Base-by-base conservation (phyloP, 345 rosid species). In the Syzygium oleosum region DNA sequence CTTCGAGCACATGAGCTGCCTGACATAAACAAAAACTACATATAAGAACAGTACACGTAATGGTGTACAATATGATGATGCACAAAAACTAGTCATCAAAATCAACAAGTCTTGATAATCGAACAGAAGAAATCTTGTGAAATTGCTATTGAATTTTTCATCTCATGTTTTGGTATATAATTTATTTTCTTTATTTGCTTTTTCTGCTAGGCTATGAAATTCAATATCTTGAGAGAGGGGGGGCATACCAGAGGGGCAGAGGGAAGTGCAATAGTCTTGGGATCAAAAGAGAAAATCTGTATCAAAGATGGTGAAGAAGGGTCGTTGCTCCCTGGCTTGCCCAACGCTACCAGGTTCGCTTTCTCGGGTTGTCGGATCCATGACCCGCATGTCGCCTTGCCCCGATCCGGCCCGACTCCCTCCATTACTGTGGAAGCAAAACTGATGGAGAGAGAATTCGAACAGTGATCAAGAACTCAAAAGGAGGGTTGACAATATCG, bases 281-380 rank as follows among this genome's bases (percentile, higher is more conserved):
- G 94, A 78, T 97, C 98, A 86, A 95, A 97, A 84, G 96, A 92
- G 95, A 96, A 96, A 89, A 97, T 92, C 90, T 93, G 93, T 51
- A 96, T 91, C 84, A 87, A 92, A 43, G 98, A 90, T 31, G 96
- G 90, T 51, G 97, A 89, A 29, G 93, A 89, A 73, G 49, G 49
- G 79, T 84, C 88, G 85, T 89, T 89, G 68, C 90, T 89, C 86
- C 91, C 88, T 3, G 96, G 93, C 93, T 91, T 94, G 84, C 94
- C 96, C 90, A 97, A 86, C 43, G 94, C 92, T n/a, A 92, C 97
- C 88, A 92, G 88, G 88, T 90, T 94, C 65, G 89, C 90, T 84
- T 94, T 95, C 92, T 92, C 98, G 58, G 97, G 96, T 83, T 96
- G 92, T 84, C 96, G 95, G 93, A 97, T 95, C 99, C 99, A 96